Conservation (phyloP, 2,329 filamentous ascomycete genomes). For the Falciphora oryzae region DNA sequence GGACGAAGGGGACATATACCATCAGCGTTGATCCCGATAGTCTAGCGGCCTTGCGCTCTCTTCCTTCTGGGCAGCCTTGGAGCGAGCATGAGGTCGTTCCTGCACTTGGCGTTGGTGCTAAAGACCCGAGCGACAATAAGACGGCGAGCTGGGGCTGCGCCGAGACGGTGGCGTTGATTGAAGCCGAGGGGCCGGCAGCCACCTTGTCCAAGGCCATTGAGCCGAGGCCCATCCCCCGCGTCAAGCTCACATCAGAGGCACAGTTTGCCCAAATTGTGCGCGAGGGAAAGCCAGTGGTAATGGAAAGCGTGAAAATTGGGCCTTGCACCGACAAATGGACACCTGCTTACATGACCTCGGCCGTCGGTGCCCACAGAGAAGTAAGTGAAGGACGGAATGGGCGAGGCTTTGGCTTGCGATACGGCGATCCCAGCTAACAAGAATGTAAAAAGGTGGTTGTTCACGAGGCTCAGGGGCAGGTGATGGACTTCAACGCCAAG, state of each 20-base stretch:
- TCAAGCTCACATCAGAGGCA: constrained; percentile 42
- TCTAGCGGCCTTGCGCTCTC: neutral
- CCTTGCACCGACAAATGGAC: constrained; percentile 63
- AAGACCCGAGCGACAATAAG: neutral
- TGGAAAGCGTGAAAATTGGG: constrained; percentile 62
- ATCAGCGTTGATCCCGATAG: constrained; percentile 20
- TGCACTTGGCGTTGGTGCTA: neutral
- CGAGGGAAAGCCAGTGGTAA: constrained; percentile 54
- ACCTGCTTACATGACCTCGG: constrained; percentile 57
- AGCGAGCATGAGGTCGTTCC: neutral
- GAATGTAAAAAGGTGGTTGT: constrained; percentile 54
- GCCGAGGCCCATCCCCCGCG: constrained; percentile 37
- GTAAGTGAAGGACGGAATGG: constrained; percentile 31
- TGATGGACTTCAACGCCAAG: constrained; percentile 77
- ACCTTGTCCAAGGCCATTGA: neutral
- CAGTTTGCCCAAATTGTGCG: constrained; percentile 57
- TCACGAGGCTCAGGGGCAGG: constrained; percentile 59
- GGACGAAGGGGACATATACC: constrained; percentile 59
- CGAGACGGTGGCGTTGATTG: constrained; percentile 1
- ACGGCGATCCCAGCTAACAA: neutral
- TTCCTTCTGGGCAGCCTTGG: neutral
- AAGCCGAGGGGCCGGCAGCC: neutral
- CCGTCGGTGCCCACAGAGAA: constrained; percentile 55
- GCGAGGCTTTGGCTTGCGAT: neutral
- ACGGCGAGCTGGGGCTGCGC: constrained; percentile 4